phyloP scores from a whole-genome alignment of 768 basidiomycete genomes.

The Kondoa malvinella region DNA sequence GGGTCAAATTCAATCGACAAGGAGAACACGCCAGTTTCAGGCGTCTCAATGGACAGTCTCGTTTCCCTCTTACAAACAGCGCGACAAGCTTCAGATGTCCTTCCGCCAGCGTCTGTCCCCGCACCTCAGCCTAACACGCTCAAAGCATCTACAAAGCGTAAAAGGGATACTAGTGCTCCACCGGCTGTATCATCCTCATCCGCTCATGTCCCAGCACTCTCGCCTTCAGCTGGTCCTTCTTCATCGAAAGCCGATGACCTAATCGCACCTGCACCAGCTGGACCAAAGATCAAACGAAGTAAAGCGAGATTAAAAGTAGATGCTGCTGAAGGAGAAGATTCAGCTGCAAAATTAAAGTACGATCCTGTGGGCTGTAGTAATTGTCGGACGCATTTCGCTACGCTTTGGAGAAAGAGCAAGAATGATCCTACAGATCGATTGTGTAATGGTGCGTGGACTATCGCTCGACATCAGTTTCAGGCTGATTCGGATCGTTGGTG shows the following conservation, averaged over 20 bases:
- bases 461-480: neutral
- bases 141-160: neutral
- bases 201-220: neutral
- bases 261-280: neutral
- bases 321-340: neutral
- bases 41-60: neutral
- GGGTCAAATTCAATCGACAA: neutral
- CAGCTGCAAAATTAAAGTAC: neutral
- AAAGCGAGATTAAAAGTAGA: neutral
- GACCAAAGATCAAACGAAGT: neutral
- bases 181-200: neutral
- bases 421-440: neutral
- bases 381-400: conserved; percentile 1
- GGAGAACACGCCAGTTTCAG: neutral
- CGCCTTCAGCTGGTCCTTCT: neutral
- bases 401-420: conserved; percentile 2
- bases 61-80: neutral
- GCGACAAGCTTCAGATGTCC: neutral
- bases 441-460: neutral
- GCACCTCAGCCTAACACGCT: neutral
- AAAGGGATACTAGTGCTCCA: neutral
- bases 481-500: neutral
- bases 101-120: neutral
- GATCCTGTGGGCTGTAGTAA: neutral
- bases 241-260: neutral